Conservation (phyloP, 108 stramenopile species). For the Cylindrotheca closterium region DNA sequence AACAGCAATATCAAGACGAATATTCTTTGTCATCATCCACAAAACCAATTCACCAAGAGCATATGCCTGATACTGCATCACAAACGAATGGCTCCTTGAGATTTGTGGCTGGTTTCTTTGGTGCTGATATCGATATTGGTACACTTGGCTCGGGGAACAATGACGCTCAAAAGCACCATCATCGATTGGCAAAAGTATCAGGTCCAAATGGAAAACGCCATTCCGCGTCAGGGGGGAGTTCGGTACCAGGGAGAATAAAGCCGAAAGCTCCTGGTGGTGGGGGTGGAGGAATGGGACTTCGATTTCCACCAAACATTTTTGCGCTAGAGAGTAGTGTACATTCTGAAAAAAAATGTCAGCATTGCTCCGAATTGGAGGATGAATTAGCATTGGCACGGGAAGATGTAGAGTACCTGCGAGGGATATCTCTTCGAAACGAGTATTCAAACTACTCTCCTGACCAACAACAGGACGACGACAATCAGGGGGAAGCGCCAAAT, state of each 20-base stretch:
- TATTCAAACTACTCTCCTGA: neutral
- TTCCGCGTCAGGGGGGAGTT: too few relatives aligned
- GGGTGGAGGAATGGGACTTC: neutral
- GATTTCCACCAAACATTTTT: constrained; percentile 8
- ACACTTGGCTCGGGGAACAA: neutral
- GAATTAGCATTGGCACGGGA: constrained; percentile 4
- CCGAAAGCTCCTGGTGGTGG: neutral
- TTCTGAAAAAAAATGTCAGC: neutral
- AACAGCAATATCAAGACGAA: too few relatives aligned
- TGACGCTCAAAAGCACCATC: neutral
- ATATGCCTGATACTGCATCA: neutral
- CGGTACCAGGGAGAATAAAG: neutral
- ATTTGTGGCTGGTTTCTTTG: constrained; percentile 16
- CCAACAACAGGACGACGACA: neutral
- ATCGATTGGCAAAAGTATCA: constrained; percentile 1
- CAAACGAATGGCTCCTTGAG: neutral
- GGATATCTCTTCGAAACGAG: constrained; percentile 36
- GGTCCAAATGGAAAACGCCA: too few relatives aligned
- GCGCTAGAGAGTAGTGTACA: neutral
- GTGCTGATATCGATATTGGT: constrained; percentile 4
- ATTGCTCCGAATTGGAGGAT: constrained; percentile 1
- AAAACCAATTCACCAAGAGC: neutral
- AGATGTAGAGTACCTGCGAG: constrained; percentile 54
- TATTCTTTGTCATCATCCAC: too few relatives aligned
- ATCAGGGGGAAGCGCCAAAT: neutral